Conservation (phyloP, 2,329 filamentous ascomycete genomes). For the Acrodontium crateriforme region DNA sequence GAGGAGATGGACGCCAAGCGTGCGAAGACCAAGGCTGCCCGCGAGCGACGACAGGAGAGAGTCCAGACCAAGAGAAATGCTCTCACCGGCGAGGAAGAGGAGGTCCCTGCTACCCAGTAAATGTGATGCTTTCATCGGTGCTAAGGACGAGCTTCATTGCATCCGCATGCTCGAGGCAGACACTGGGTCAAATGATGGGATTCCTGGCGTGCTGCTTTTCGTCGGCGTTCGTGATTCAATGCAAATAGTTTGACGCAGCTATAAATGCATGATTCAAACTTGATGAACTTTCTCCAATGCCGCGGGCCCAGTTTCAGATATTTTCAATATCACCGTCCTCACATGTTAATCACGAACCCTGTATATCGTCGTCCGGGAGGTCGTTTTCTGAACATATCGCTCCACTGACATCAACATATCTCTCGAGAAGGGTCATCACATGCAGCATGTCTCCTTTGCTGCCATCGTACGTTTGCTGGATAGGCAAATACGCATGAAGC, state of each 20-base stretch:
- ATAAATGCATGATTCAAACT: background rate
- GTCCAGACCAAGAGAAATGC: constrained; percentile 80
- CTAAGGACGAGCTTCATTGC: constrained; percentile 1
- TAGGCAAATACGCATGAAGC: too few relatives aligned
- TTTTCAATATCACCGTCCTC: too few relatives aligned
- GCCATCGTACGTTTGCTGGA: too few relatives aligned
- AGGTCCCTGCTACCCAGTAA: constrained; percentile 16
- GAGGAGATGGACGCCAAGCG: constrained; percentile 99
- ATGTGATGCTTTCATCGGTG: background rate
- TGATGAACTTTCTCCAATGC: too few relatives aligned
- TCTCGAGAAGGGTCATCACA: too few relatives aligned
- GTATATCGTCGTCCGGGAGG: too few relatives aligned
- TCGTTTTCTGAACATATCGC: too few relatives aligned
- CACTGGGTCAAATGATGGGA: background rate
- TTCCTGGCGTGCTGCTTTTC: background rate
- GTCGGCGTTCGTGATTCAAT: background rate
- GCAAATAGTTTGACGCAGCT: background rate
- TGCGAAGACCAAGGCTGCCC: constrained; percentile 99
- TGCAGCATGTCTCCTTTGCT: too few relatives aligned
- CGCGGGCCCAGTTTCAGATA: too few relatives aligned
- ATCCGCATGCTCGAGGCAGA: constrained; percentile 1
- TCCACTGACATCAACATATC: too few relatives aligned
- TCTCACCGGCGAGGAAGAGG: constrained; percentile 56
- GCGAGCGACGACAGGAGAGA: constrained; percentile 95
- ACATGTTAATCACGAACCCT: too few relatives aligned